Percentiles rank a stretch among this genome's conserved stretches.
Conservation (phyloP, 139 green algal genomes). For the Chlorella vulgaris region DNA sequence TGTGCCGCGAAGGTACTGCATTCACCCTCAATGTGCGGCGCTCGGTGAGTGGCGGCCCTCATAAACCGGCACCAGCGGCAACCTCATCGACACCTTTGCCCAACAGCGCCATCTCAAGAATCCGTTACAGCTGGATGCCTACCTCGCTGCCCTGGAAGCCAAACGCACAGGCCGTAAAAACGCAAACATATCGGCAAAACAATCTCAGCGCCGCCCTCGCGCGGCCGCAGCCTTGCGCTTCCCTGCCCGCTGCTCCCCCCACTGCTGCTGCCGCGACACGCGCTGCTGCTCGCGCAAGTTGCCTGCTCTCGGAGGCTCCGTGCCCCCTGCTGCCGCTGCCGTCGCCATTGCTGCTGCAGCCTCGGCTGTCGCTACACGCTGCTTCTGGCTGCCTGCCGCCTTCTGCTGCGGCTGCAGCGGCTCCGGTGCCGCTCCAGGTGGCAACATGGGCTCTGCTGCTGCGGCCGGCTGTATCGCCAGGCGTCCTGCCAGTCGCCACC, state of each 20-base stretch:
- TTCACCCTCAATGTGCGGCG: no score
- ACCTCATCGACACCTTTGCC: no score
- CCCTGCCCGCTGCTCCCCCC: background rate
- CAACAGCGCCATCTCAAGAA: no score
- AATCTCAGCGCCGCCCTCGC: background rate
- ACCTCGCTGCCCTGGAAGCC: no score
- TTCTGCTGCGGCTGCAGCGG: background rate
- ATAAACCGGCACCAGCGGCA: no score
- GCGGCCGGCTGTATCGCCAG: constrained; percentile 11
- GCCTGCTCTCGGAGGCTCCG: background rate
- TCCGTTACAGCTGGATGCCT: no score
- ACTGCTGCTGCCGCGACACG: background rate
- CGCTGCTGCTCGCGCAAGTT: constrained; percentile 31
- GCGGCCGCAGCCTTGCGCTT: background rate
- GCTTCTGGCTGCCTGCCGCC: background rate
- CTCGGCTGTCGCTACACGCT: no score
- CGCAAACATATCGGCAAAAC: background rate
- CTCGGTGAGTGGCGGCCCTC: no score
- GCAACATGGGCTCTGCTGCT: background rate
- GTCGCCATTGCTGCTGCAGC: background rate
- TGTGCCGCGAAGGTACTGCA: no score
- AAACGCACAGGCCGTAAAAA: no score
- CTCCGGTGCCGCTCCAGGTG: background rate
- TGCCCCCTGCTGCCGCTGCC: background rate
- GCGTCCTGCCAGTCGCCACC: constrained; percentile 43